These are phyloP conservation scores for Globisporangium cystogenes DNA, from an alignment of 352 stramenopile genomes.

Conservation along the genomic window DNA sequence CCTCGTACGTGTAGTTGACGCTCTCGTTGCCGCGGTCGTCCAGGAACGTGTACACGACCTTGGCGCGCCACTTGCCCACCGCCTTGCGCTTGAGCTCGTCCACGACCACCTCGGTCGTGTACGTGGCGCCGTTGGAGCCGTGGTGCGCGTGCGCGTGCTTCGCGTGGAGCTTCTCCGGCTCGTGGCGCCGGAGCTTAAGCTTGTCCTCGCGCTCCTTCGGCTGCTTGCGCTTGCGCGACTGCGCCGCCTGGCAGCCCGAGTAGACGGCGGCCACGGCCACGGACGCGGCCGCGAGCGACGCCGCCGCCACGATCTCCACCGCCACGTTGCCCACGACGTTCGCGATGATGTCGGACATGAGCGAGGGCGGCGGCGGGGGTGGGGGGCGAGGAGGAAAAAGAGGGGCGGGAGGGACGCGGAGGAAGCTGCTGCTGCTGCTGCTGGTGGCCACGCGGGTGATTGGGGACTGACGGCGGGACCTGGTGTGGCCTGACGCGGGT, in stretches of 20 bases:
- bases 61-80: constrained; percentile 38
- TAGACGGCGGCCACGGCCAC: constrained; percentile 25
- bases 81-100: constrained; percentile 49
- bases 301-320: constrained; percentile 41
- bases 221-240: constrained; percentile 23
- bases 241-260: constrained; percentile 11
- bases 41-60: constrained; percentile 79
- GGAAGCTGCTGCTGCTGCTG: background rate
- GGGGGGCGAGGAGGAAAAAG: constrained; percentile 5
- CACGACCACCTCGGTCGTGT: constrained; percentile 32
- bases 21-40: constrained; percentile 63
- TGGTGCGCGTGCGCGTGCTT: constrained; percentile 4
- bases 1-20: constrained; percentile 64
- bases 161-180: constrained; percentile 10
- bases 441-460: no score
- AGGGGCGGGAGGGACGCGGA: background rate
- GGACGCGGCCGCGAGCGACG: constrained; percentile 38
- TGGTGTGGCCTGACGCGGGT: no score
- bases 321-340: constrained; percentile 30
- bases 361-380: no score
- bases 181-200: constrained; percentile 29
- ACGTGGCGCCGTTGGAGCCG: constrained; percentile 25
- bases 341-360: constrained; percentile 18
- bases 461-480: no score
- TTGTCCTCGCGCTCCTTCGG: constrained; percentile 2